phyloP scores from a whole-genome alignment of 768 basidiomycete genomes.

The Pholiota molesta region DNA sequence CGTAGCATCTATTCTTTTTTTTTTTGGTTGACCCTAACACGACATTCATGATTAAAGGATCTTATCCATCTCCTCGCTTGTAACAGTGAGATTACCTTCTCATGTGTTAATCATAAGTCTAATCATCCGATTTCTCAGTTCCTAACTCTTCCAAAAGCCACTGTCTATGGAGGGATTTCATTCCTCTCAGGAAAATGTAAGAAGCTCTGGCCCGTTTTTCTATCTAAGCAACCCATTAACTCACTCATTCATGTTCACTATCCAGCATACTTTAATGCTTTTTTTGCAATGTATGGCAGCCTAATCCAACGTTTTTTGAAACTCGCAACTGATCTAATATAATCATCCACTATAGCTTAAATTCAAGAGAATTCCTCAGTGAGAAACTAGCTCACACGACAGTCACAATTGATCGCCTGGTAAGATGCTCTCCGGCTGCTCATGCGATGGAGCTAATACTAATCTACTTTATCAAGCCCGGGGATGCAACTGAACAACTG shows the following conservation, averaged over 20 bases:
- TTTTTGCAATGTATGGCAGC: constrained; percentile 14
- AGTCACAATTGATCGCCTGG: neutral
- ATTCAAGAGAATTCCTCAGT: constrained; percentile 12
- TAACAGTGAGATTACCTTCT: constrained; percentile 7
- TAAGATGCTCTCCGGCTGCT: neutral
- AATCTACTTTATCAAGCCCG: neutral
- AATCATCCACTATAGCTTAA: constrained; percentile 7
- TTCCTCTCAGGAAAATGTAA: constrained; percentile 14
- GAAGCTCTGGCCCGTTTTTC: neutral
- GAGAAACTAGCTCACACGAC: constrained; percentile 12
- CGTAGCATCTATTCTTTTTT: constrained; percentile 4
- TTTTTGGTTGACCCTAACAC: neutral
- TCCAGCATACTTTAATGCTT: constrained; percentile 17
- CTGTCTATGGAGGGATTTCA: constrained; percentile 13
- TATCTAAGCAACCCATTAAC: neutral
- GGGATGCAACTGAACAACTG: neutral
- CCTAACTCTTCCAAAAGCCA: constrained; percentile 12
- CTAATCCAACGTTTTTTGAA: neutral
- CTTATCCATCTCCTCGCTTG: constrained; percentile 4
- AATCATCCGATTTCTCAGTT: neutral
- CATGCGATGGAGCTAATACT: neutral
- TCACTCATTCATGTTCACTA: neutral
- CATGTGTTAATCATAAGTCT: neutral
- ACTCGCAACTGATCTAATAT: neutral
- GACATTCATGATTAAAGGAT: neutral